phyloP scores from a whole-genome alignment of 2,329 filamentous ascomycete species.

The Stagonosporopsis tanaceti region DNA sequence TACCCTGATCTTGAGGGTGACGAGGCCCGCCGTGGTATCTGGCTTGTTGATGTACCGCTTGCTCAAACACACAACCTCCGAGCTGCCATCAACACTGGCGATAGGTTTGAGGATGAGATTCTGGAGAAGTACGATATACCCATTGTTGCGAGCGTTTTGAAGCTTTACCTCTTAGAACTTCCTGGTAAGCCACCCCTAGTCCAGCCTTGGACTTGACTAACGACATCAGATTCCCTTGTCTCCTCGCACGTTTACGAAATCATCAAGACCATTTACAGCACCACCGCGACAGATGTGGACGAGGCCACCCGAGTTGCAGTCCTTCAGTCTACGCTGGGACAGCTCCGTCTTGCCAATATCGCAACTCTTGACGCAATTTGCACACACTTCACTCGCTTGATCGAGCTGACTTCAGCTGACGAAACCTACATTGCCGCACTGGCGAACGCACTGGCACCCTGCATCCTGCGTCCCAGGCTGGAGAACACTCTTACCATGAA shows the following conservation, averaged over 20 bases:
- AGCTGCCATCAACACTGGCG: conserved; percentile 84
- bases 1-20: conserved; percentile 98
- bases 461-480: conserved; percentile 83
- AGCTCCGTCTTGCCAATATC: conserved; percentile 95
- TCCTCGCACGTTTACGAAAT: conserved; percentile 99
- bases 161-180: conserved; percentile 92
- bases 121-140: conserved; percentile 92
- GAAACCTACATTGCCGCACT: conserved; percentile 82
- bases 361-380: conserved; percentile 98
- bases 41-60: conserved; percentile 91
- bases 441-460: conserved; percentile 78
- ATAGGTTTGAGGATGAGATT: conserved; percentile 75
- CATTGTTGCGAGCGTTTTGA: conserved; percentile 89
- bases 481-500: conserved; percentile 94
- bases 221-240: conserved; percentile 82
- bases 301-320: conserved; percentile 86
- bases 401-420: conserved; percentile 95
- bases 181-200: conserved; percentile 69
- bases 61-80: conserved; percentile 85
- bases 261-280: conserved; percentile 94
- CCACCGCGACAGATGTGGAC: conserved; percentile 70
- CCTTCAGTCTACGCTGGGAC: conserved; percentile 92
- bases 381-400: conserved; percentile 96
- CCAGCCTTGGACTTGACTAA: conserved; percentile 28
- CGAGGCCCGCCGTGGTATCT: conserved; percentile 88